Conservation (phyloP, 139 green algal species). For the Microglena sp. region DNA sequence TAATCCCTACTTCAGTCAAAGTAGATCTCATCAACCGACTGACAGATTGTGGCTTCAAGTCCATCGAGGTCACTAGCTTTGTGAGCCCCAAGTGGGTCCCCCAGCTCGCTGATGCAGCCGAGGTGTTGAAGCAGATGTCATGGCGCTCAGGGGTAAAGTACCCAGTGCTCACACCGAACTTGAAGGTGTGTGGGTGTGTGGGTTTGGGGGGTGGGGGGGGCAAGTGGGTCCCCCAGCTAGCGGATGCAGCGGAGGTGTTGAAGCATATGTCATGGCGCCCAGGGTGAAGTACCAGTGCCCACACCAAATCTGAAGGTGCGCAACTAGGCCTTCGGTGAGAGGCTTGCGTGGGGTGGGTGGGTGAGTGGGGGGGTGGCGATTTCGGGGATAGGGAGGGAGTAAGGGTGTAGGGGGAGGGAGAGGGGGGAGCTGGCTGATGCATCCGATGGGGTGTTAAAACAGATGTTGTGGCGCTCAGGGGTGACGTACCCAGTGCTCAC, state of each 20-base stretch:
- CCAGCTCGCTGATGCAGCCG: constrained; percentile 70
- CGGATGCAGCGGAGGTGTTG: constrained; percentile 68
- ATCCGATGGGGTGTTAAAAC: too few relatives aligned
- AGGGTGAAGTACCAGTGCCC: constrained; percentile 67
- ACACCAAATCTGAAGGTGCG: constrained; percentile 67
- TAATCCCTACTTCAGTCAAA: constrained; percentile 60
- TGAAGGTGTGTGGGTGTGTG: constrained; percentile 22
- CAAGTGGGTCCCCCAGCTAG: constrained; percentile 83
- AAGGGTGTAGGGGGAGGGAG: too few relatives aligned
- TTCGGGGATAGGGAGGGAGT: too few relatives aligned
- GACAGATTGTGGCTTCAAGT: constrained; percentile 40
- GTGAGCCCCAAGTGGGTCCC: constrained; percentile 86
- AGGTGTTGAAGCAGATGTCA: constrained; percentile 58
- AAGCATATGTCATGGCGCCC: constrained; percentile 20
- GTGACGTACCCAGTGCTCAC: too few relatives aligned
- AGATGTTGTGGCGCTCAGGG: too few relatives aligned
- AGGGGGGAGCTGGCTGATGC: too few relatives aligned
- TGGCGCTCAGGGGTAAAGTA: constrained; percentile 42
- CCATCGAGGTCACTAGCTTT: constrained; percentile 79
- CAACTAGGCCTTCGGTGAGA: too few relatives aligned
- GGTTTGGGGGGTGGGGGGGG: not conserved
- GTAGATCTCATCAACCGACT: constrained; percentile 64
- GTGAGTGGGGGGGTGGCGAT: too few relatives aligned
- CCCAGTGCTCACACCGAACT: constrained; percentile 78
- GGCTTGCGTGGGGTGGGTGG: too few relatives aligned